Evolutionary conservation across 371 early-diverging fungal genomes (phyloP).

Genomic region (Apophysomyces elegans): DNA sequence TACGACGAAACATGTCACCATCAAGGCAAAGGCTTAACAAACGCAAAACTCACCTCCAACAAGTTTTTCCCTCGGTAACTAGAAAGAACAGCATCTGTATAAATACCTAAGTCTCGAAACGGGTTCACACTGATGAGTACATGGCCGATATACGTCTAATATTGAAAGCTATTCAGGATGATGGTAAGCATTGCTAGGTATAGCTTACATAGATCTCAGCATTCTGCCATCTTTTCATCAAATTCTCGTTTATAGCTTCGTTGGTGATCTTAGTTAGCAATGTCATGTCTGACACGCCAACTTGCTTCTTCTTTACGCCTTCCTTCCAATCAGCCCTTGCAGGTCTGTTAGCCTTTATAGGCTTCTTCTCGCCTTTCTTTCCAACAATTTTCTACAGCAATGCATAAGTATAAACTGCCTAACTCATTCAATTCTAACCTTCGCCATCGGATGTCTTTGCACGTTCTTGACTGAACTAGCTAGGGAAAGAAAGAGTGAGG

Average conservation of each 20-base stretch:
- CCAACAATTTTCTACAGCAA: slow-evolving; percentile 36
- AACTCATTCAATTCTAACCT: background rate
- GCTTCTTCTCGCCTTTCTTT: slow-evolving; percentile 50
- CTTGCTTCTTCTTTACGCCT: slow-evolving; percentile 81
- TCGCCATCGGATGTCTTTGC: background rate
- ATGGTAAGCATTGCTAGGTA: background rate
- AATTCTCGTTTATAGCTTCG: slow-evolving; percentile 85
- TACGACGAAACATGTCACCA: slow-evolving; percentile 23
- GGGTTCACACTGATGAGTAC: slow-evolving; percentile 91
- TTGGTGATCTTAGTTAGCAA: slow-evolving; percentile 85
- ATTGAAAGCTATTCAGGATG: slow-evolving; percentile 4
- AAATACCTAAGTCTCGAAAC: slow-evolving; percentile 84
- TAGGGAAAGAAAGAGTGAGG: background rate
- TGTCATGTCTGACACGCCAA: slow-evolving; percentile 89
- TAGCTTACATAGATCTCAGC: slow-evolving; percentile 80
- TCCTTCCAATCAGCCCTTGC: slow-evolving; percentile 86
- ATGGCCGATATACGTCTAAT: slow-evolving; percentile 87
- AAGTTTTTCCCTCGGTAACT: slow-evolving; percentile 85
- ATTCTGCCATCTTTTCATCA: slow-evolving; percentile 82
- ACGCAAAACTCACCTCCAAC: slow-evolving; percentile 63
- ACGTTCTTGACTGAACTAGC: background rate
- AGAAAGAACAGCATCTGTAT: slow-evolving; percentile 73
- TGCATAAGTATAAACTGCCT: background rate
- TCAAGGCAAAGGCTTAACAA: background rate
- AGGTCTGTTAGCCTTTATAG: slow-evolving; percentile 57